Evolutionary conservation across 164 flowering plant species (phyloP), one percentile per base, ranked within the genome.

Genomic region (Sextonia rubra): DNA sequence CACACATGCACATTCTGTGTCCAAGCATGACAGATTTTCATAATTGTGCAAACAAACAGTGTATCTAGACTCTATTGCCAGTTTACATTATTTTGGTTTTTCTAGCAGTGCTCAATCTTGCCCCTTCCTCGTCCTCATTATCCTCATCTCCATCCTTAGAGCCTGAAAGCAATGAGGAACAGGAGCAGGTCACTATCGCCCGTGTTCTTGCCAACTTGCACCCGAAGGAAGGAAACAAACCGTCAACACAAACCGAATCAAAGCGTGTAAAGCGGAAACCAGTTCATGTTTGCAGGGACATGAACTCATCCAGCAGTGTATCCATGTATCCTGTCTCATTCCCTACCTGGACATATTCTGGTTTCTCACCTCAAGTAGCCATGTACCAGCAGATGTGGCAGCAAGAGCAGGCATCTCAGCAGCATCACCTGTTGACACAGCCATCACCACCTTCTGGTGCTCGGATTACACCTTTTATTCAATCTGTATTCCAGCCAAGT

Each of bases 141-240:
- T 70, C 76, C 44, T 74, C 83, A 12, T 73, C 83, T 65, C 47
- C 78, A 12, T 67, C 71, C 12, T 49, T 55, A 60, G 85, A 68
- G 52, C 32, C 78, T 58, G 82, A 75, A 69, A 69, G 81, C 64
- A 78, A 71, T 64, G 86, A 86, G 64, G 89, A 86, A 75, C 91
- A 82, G 64, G 88, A 88, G 68, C 89, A 86, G 74, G 87, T 83
- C 26, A 72, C 77, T 47, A 79, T 86, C 69, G 88, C 86, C 68
- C 87, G 87, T n/a, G 62, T 72, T 61, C 87, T 85, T 63, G 73
- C 84, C 22, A 73, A 79, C 58, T 69, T 85, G 61, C 75, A 69
- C 23, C 83, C 80, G 25, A 64, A 83, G 24, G 83, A 78, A 49
- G 58, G 78, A 44, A 81, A 52, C 58, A 74, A 76, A 22, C 64